Conservation (phyloP, 2,329 filamentous ascomycete species). For the Aspergillus fumigatiaffinis region DNA sequence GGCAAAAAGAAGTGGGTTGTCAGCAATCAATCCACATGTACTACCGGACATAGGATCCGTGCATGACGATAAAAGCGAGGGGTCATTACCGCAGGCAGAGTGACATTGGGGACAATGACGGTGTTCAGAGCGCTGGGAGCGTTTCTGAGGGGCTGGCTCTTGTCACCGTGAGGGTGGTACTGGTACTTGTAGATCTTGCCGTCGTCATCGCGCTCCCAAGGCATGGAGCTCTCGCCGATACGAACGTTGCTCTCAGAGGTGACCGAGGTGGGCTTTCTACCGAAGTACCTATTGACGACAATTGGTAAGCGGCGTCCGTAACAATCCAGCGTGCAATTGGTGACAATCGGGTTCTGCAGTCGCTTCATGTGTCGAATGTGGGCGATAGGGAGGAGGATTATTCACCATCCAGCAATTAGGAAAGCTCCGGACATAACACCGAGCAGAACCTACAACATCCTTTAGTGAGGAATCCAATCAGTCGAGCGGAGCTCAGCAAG, state of each 20-base stretch:
- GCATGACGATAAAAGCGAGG: neutral
- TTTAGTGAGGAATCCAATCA: constrained; percentile 15
- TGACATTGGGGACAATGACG: constrained; percentile 90
- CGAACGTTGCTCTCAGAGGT: constrained; percentile 76
- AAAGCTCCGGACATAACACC: constrained; percentile 88
- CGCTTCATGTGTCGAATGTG: constrained; percentile 8
- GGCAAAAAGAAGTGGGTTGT: constrained; percentile 1
- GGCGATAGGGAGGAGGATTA: constrained; percentile 10
- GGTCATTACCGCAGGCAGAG: constrained; percentile 70
- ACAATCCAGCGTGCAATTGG: constrained; percentile 1
- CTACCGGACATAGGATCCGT: neutral
- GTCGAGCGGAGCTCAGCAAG: constrained; percentile 9
- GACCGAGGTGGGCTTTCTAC: constrained; percentile 77
- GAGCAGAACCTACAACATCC: constrained; percentile 67
- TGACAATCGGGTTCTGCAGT: neutral
- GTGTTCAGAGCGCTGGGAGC: constrained; percentile 94
- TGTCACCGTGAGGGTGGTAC: constrained; percentile 83
- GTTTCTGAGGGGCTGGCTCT: constrained; percentile 70
- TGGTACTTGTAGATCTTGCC: constrained; percentile 69
- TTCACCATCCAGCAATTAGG: constrained; percentile 73
- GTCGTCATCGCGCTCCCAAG: constrained; percentile 73
- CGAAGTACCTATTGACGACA: constrained; percentile 48
- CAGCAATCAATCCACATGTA: constrained; percentile 1
- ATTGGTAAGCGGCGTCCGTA: neutral
- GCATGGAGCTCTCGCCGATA: constrained; percentile 75